These are phyloP conservation scores for Leucosporidium scottii DNA, from an alignment of 768 basidiomycete genomes.

Conservation along the genomic window DNA sequence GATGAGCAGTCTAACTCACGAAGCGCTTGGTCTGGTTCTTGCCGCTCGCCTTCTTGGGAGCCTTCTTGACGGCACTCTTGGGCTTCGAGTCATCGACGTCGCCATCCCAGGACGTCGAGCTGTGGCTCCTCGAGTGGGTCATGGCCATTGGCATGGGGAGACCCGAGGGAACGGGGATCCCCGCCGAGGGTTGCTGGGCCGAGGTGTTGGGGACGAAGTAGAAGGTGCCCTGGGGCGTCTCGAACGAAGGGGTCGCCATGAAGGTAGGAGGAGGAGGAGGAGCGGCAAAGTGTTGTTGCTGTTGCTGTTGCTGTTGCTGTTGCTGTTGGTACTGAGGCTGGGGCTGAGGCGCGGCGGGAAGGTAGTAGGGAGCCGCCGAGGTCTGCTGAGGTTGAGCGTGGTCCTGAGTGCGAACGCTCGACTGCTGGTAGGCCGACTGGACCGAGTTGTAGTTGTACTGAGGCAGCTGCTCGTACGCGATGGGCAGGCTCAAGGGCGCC, in stretches of 20 bases:
- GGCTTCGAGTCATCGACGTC: background rate
- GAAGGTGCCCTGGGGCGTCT: background rate
- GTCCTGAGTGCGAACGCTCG: no score
- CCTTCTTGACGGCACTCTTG: background rate
- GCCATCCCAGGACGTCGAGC: background rate
- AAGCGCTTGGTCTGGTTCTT: constrained; percentile 10
- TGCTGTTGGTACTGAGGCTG: background rate
- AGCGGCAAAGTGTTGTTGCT: background rate
- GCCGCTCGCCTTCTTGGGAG: background rate
- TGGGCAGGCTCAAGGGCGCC: no score
- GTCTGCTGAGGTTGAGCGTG: no score
- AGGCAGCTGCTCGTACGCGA: no score
- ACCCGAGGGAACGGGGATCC: background rate
- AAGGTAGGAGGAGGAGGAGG: background rate
- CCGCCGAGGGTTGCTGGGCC: background rate
- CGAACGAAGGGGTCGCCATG: background rate
- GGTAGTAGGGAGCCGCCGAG: no score
- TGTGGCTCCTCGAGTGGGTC: background rate
- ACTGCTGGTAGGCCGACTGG: no score
- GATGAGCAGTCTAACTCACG: background rate
- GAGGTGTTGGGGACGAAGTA: constrained; percentile 6
- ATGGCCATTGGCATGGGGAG: background rate
- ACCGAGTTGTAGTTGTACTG: no score
- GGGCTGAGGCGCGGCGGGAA: no score
- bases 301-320: background rate